Evolutionary conservation across 2,329 filamentous ascomycete genomes (phyloP).

Genomic region (Sporothrix pallida): DNA sequence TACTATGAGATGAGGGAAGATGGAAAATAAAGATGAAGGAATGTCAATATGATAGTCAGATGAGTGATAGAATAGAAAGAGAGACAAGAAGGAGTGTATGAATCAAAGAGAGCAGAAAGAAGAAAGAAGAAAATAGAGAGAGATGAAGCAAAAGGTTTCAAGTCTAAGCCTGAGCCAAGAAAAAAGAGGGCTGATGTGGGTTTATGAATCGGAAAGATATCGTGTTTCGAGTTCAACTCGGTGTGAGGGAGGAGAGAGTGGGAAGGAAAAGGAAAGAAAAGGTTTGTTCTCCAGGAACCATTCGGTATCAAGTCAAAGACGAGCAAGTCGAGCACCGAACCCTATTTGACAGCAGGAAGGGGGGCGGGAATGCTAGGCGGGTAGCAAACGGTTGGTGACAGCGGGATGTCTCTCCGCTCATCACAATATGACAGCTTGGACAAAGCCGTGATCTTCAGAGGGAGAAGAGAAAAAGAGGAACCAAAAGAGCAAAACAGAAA

Average conservation of each 20-base stretch:
- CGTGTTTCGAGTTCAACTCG: not conserved
- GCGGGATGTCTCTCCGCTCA: slow-evolving; percentile 26
- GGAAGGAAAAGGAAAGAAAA: slow-evolving; percentile 20
- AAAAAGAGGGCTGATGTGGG: slow-evolving; percentile 23
- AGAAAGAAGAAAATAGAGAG: not conserved
- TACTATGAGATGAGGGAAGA: not conserved
- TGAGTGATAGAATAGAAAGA: not conserved
- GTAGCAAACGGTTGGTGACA: slow-evolving; percentile 23
- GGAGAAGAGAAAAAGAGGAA: not conserved
- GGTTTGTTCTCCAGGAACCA: not conserved
- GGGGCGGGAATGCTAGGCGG: not conserved
- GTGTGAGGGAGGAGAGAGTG: not conserved
- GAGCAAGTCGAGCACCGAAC: too few species aligned
- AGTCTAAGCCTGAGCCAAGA: slow-evolving; percentile 16
- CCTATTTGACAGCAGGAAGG: not conserved
- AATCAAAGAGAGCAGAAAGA: slow-evolving; percentile 1
- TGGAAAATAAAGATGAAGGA: not conserved
- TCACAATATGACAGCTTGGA: slow-evolving; percentile 32
- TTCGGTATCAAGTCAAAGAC: not conserved
- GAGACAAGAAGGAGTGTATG: not conserved
- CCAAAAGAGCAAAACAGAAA: too few species aligned
- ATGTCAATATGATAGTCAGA: not conserved
- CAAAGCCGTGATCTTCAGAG: slow-evolving; percentile 25
- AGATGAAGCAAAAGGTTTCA: not conserved
- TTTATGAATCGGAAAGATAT: slow-evolving; percentile 18